Percentiles rank a stretch among this genome's conserved stretches.
Conservation (phyloP, 352 stramenopile species). For the Pythium monospermum region DNA sequence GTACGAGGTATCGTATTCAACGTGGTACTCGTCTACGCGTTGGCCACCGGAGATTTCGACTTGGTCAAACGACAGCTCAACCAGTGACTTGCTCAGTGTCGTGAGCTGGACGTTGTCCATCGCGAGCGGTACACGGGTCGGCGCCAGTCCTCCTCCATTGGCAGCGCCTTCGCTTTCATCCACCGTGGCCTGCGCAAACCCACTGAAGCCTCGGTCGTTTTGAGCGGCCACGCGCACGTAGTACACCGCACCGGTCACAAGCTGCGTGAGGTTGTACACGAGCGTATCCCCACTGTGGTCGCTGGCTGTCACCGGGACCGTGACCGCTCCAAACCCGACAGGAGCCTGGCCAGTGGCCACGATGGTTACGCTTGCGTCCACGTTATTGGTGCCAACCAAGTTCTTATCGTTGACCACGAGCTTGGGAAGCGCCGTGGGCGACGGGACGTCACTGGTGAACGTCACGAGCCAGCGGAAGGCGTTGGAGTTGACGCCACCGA, state of each 20-base stretch:
- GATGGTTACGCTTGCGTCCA: conserved; percentile 26
- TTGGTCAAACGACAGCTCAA: conserved; percentile 66
- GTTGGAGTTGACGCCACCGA: conserved; percentile 35
- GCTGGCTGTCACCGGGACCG: conserved; percentile 17
- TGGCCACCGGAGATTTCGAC: conserved; percentile 46
- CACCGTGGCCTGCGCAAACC: conserved; percentile 35
- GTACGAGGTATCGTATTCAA: conserved; percentile 42
- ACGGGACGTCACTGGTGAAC: conserved; percentile 66
- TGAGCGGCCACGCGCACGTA: conserved; percentile 73
- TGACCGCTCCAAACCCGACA: conserved; percentile 27
- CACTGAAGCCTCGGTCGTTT: conserved; percentile 80
- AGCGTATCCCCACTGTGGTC: conserved; percentile 3
- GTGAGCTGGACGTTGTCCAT: conserved; percentile 40
- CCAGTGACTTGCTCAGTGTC: conserved; percentile 27
- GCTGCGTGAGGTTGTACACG: conserved; percentile 48
- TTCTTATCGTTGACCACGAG: conserved; percentile 52
- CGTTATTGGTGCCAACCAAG: conserved; percentile 23
- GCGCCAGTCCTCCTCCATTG: conserved; percentile 24
- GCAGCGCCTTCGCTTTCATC: conserved; percentile 1
- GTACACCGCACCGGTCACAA: conserved; percentile 60
- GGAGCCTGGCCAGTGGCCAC: conserved; percentile 29
- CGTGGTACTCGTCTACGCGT: conserved; percentile 45
- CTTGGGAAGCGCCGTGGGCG: conserved; percentile 25
- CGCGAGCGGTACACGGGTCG: conserved; percentile 45
- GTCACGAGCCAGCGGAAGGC: conserved; percentile 89